Evolutionary conservation across 108 stramenopile species (phyloP).

Genomic region (Fragilariopsis cylindrus): DNA sequence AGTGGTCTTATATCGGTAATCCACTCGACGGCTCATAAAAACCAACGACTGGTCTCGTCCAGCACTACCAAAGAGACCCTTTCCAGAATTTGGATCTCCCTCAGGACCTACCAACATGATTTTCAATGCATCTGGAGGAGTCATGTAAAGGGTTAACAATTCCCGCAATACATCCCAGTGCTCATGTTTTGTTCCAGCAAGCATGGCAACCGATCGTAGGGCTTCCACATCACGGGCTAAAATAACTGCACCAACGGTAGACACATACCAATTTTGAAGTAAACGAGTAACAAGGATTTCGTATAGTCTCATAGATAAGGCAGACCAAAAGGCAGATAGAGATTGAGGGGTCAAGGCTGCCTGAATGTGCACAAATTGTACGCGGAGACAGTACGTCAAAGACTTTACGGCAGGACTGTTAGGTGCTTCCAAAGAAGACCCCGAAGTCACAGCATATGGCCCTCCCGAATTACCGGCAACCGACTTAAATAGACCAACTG

Average conservation of each 20-base stretch:
- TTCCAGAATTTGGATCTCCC: slow-evolving; percentile 76
- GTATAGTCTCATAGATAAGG: slow-evolving; percentile 82
- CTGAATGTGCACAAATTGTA: slow-evolving; percentile 83
- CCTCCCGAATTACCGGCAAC: slow-evolving; percentile 58
- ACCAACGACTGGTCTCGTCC: slow-evolving; percentile 77
- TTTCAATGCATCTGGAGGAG: slow-evolving; percentile 82
- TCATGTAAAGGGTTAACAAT: slow-evolving; percentile 83
- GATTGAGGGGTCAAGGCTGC: slow-evolving; percentile 78
- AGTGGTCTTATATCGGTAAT: slow-evolving; percentile 73
- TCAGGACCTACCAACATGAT: slow-evolving; percentile 81
- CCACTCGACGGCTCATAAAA: slow-evolving; percentile 81
- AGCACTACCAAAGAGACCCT: slow-evolving; percentile 77
- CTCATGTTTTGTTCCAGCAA: slow-evolving; percentile 78
- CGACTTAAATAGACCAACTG: slow-evolving; percentile 60
- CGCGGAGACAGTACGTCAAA: slow-evolving; percentile 73
- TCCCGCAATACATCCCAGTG: slow-evolving; percentile 84
- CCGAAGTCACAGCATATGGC: slow-evolving; percentile 76
- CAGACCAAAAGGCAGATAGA: slow-evolving; percentile 83
- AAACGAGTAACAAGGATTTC: slow-evolving; percentile 78
- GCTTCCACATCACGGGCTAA: slow-evolving; percentile 83
- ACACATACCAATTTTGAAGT: slow-evolving; percentile 72
- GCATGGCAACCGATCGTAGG: slow-evolving; percentile 75
- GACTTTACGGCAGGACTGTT: slow-evolving; percentile 87
- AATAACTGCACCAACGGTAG: slow-evolving; percentile 82
- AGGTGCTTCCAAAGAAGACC: slow-evolving; percentile 69